Conservation (phyloP, 2,329 filamentous ascomycete genomes). For the Diaporthe sp. region DNA sequence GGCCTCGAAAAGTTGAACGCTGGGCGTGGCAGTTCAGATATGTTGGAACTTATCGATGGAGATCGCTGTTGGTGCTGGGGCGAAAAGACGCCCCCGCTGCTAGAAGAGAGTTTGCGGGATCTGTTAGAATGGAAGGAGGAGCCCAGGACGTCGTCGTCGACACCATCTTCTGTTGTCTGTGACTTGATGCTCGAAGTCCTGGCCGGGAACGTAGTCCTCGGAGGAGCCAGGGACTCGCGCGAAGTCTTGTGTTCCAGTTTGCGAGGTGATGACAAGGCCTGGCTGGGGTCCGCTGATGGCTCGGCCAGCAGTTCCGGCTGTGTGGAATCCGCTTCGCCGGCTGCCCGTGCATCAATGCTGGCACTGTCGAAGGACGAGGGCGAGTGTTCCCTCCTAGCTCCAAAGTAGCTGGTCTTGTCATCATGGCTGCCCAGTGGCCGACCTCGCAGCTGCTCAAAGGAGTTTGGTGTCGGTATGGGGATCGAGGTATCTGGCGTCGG, state of each 20-base stretch:
- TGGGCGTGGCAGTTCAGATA: slow-evolving; percentile 77
- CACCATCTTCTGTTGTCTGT: slow-evolving; percentile 72
- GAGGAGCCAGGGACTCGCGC: slow-evolving; percentile 57
- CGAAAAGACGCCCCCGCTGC: slow-evolving; percentile 67
- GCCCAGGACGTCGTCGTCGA: slow-evolving; percentile 75
- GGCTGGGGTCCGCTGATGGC: slow-evolving; percentile 50
- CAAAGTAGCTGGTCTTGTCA: slow-evolving; percentile 60
- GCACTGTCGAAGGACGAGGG: slow-evolving; percentile 63
- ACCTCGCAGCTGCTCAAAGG: slow-evolving; percentile 55
- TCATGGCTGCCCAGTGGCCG: slow-evolving; percentile 55
- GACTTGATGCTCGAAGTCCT: slow-evolving; percentile 72
- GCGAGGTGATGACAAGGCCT: slow-evolving; percentile 57
- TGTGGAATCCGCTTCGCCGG: slow-evolving; percentile 38
- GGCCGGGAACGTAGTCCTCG: slow-evolving; percentile 54
- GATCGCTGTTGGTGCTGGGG: slow-evolving; percentile 76
- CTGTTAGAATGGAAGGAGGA: slow-evolving; percentile 72
- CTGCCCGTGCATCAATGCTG: slow-evolving; percentile 37
- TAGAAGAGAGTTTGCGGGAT: slow-evolving; percentile 82
- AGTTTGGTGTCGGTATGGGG: slow-evolving; percentile 58
- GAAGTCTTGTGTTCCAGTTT: slow-evolving; percentile 57
- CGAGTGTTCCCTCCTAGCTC: slow-evolving; percentile 69
- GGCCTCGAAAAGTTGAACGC: slow-evolving; percentile 96
- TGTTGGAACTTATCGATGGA: slow-evolving; percentile 86
- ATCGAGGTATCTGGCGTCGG: slow-evolving; percentile 62
- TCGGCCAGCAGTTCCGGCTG: slow-evolving; percentile 50